Percentiles rank a stretch among this genome's conserved stretches.
These are phyloP conservation scores for Botryosphaeria dothidea DNA, from an alignment of 2,329 filamentous ascomycete species.

Conservation along the genomic window DNA sequence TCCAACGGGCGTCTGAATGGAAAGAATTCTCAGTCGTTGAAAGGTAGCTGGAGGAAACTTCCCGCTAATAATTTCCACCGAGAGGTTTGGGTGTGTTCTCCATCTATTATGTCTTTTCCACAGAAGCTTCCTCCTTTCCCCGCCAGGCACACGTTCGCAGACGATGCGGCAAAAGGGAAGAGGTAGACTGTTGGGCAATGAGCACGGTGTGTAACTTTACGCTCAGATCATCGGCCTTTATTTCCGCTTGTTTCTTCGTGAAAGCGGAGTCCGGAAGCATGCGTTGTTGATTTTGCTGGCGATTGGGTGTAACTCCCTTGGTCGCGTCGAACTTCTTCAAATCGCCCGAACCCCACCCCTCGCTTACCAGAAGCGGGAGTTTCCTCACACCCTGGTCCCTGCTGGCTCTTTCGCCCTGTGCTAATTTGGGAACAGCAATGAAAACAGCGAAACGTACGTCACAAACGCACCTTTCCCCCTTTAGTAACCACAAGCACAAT, in stretches of 20 bases:
- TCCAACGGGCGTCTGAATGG: background rate
- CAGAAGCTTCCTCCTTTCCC: background rate
- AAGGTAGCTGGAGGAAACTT: background rate
- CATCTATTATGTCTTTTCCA: background rate
- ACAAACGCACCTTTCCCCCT: no score
- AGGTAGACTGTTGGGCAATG: background rate
- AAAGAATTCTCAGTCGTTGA: background rate
- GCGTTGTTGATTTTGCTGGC: background rate
- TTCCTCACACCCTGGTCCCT: background rate
- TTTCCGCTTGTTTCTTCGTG: background rate
- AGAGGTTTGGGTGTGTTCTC: background rate
- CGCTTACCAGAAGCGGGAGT: background rate
- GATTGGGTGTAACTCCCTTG: background rate
- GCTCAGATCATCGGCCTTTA: background rate
- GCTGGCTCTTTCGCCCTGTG: background rate
- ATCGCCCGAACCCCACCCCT: background rate
- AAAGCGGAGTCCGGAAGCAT: background rate
- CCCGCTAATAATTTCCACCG: background rate
- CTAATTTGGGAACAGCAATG: background rate
- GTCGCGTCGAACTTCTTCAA: background rate
- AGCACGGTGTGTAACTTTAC: background rate
- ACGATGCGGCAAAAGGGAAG: background rate
- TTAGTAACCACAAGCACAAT: no score
- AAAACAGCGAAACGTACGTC: background rate
- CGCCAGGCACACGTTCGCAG: background rate